Evolutionary conservation across 768 basidiomycete genomes (phyloP).

Genomic region (Neoboletus magnificus): DNA sequence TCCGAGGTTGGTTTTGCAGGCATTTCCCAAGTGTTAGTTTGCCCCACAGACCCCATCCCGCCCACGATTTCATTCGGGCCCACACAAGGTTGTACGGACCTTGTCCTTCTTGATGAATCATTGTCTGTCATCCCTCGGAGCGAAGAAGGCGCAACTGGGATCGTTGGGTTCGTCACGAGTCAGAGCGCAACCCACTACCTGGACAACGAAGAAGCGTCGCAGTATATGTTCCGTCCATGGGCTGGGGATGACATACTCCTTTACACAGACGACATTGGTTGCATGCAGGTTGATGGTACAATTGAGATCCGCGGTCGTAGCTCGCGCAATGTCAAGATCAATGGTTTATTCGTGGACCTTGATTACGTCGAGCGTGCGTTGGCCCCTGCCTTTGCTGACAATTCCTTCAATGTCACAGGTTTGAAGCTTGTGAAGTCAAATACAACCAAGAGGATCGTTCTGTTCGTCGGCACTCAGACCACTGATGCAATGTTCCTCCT

Average conservation of each 20-base stretch:
- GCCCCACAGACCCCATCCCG: constrained; percentile 13
- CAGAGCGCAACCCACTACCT: constrained; percentile 12
- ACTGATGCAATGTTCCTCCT: constrained; percentile 8
- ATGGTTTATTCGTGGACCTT: constrained; percentile 15
- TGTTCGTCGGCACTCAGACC: constrained; percentile 3
- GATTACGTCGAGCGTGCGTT: constrained; percentile 16
- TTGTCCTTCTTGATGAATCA: constrained; percentile 15
- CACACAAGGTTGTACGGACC: constrained; percentile 7
- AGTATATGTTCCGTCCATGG: constrained; percentile 16
- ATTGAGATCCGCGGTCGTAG: constrained; percentile 12
- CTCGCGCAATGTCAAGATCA: constrained; percentile 16
- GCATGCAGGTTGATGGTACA: constrained; percentile 17
- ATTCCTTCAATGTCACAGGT: constrained; percentile 1
- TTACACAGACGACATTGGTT: constrained; percentile 15
- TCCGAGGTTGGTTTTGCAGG: constrained; percentile 16
- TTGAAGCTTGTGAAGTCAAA: constrained; percentile 16
- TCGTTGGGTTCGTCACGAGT: constrained; percentile 9
- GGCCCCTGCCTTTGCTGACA: constrained; percentile 11
- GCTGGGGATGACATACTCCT: constrained; percentile 10
- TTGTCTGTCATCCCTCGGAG: constrained; percentile 6
- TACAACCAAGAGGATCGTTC: constrained; percentile 1
- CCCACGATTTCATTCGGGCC: constrained; percentile 10
- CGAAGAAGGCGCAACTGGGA: constrained; percentile 5
- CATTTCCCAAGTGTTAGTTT: constrained; percentile 13
- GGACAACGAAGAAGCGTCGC: constrained; percentile 12